phyloP scores from a whole-genome alignment of 2,329 filamentous ascomycete species.

The Aspergillus oerlinghausenensis region DNA sequence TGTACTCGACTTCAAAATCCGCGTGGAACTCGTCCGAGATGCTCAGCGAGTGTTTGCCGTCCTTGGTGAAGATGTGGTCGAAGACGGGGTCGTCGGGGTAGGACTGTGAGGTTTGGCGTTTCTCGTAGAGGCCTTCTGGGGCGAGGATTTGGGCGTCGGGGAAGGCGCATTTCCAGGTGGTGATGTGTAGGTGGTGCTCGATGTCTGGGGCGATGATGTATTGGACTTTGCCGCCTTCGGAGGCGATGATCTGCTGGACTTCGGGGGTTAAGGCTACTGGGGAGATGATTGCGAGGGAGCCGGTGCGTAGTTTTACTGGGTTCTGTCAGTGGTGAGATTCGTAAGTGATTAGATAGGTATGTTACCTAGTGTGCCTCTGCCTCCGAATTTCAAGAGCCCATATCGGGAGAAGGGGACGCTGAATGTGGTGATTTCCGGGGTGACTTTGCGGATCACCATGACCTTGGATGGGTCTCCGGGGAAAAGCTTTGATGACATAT shows the following conservation, averaged over 20 bases:
- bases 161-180: constrained; percentile 73
- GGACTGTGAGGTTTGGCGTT: constrained; percentile 58
- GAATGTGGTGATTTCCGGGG: constrained; percentile 58
- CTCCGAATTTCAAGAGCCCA: constrained; percentile 74
- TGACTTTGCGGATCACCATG: constrained; percentile 83
- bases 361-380: constrained; percentile 75
- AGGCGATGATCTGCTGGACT: constrained; percentile 57
- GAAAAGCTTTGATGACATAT: constrained; percentile 48
- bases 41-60: constrained; percentile 46
- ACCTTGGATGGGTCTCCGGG: constrained; percentile 69
- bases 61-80: constrained; percentile 59
- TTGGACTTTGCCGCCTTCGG: constrained; percentile 62
- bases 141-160: constrained; percentile 74
- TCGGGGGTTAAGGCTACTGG: constrained; percentile 77
- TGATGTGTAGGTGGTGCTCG: constrained; percentile 91
- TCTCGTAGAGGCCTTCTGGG: constrained; percentile 74
- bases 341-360: not conserved
- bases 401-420: constrained; percentile 74
- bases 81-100: constrained; percentile 59
- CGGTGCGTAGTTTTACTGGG: constrained; percentile 69
- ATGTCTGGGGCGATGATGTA: constrained; percentile 84
- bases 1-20: constrained; percentile 81
- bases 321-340: not conserved
- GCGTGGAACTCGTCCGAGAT: constrained; percentile 73
- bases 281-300: constrained; percentile 80